Evolutionary conservation across 1,139 yeast species (phyloP).

Genomic region (Debaryomycetaceae sp.): DNA sequence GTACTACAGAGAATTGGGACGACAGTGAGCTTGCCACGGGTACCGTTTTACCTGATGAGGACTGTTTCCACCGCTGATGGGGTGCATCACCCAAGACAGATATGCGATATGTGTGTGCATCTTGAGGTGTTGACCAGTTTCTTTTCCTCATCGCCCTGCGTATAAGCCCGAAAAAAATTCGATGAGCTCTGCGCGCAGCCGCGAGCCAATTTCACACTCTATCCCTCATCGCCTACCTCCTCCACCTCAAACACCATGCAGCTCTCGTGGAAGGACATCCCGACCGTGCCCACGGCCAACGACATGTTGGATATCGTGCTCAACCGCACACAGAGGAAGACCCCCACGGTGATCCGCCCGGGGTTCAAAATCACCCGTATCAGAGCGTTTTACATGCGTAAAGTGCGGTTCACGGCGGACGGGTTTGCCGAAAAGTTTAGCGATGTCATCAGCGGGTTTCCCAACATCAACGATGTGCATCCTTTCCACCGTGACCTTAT

Average conservation of each 20-base stretch:
- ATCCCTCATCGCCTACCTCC: constrained; percentile 1
- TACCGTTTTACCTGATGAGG: no score
- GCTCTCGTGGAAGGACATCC: constrained; percentile 97
- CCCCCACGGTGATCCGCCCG: constrained; percentile 96
- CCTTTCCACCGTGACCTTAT: constrained; percentile 97
- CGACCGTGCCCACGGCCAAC: constrained; percentile 86
- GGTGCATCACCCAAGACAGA: no score
- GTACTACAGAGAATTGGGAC: no score
- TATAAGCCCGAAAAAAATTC: no score
- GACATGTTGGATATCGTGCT: constrained; percentile 95
- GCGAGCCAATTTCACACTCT: no score
- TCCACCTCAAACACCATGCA: constrained; percentile 57
- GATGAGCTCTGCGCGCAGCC: no score
- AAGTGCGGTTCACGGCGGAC: constrained; percentile 92
- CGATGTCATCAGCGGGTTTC: constrained; percentile 83
- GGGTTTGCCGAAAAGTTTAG: constrained; percentile 91
- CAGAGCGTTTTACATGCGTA: constrained; percentile 97
- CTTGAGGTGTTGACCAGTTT: no score
- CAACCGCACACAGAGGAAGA: constrained; percentile 95
- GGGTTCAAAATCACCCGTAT: constrained; percentile 96
- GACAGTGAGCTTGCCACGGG: no score
- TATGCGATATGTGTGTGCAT: no score
- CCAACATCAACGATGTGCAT: constrained; percentile 94
- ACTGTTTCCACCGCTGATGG: no score
- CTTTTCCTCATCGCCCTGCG: no score